phyloP scores from a whole-genome alignment of 345 rosid genomes.

The Euphorbia pulcherrima region DNA sequence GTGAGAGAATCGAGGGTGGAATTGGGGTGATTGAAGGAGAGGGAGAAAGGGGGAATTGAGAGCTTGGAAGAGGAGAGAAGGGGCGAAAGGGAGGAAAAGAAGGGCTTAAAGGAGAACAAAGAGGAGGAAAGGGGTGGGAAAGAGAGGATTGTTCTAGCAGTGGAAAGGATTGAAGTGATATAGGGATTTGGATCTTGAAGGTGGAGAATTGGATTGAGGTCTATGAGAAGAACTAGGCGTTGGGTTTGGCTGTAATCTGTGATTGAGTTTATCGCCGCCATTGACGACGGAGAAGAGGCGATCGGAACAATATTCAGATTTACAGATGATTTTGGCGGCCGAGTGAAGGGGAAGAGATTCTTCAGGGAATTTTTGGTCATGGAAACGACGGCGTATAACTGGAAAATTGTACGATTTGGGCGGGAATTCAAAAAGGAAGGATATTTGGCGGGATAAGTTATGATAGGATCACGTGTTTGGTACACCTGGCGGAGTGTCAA shows the following conservation, averaged over 20 bases:
- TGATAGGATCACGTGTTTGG: not conserved
- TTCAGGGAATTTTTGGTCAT: too few relatives aligned
- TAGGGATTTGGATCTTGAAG: constrained; percentile 31
- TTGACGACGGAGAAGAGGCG: constrained; percentile 8
- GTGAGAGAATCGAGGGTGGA: constrained; percentile 53
- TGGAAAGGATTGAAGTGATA: constrained; percentile 43
- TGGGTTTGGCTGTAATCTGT: constrained; percentile 53
- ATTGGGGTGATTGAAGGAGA: constrained; percentile 58
- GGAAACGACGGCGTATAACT: not conserved
- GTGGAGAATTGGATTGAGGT: constrained; percentile 63
- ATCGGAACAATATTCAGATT: not conserved
- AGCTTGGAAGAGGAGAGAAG: constrained; percentile 86
- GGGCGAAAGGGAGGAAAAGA: constrained; percentile 85
- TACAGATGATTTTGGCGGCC: not conserved
- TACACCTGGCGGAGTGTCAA: not conserved
- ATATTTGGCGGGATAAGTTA: constrained; percentile 15
- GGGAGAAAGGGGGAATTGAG: constrained; percentile 46
- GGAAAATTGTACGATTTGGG: not conserved
- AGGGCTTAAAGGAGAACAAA: constrained; percentile 72
- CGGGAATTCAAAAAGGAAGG: not conserved
- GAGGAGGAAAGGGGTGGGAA: constrained; percentile 55
- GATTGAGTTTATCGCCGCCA: constrained; percentile 37
- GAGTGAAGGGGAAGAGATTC: not conserved
- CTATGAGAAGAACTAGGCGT: constrained; percentile 69
- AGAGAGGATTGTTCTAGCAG: constrained; percentile 50